Evolutionary conservation across 1,284 basidiomycete species (phyloP), one percentile per base, ranked within the genome.

Genomic region (Cutaneotrichosporon sp.): DNA sequence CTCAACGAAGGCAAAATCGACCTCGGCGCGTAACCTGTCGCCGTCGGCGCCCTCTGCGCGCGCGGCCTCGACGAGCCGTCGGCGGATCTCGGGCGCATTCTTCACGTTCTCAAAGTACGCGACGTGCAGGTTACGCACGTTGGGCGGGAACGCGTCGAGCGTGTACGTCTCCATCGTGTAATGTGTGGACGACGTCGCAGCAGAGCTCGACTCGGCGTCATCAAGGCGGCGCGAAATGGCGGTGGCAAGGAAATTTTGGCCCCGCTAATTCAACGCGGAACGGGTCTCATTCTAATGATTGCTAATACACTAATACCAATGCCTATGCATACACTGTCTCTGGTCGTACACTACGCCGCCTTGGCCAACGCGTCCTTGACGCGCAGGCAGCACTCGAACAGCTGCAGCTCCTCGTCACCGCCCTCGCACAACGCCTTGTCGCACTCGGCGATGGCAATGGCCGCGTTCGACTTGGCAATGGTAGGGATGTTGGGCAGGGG

Each of bases 361-460:
- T 56, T 59, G n/a, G 37, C 49, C 65, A 73, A 73, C 5, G 83
- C 84, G 62, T 86, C 90, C 69, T 85, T 80, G 17, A 96, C 79
- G 37, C 84, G 81, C 49, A 97, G 74, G 36, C 84, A 90, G 47
- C 91, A 84, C 65, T 94, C 89, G 18, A 98, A 77, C 46, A 92
- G 82, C 84, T 96, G 97, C 36, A 99, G 77, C 73, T 97, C 92
- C 74, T 99, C 96, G 65, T 98, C 94, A n/a, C 90, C 93, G 1
- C 96, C 96, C 65, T 98, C 94, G 59, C 88, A 90, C 14, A 99
- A 77, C 0, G 89, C 90, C 74, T 98, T 97, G 78, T 99, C 96
- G 36, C 90, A 90, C 71, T 94, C 90, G 4, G 92, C 94, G 58
- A 98, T 86, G 8, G 84, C 83, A 17, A 97, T 76, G 1, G 88